Percentiles rank a stretch among this genome's conserved stretches.
These are phyloP conservation scores for Paraconiothyrium brasiliense DNA, from an alignment of 2,329 filamentous ascomycete species.

Conservation along the genomic window DNA sequence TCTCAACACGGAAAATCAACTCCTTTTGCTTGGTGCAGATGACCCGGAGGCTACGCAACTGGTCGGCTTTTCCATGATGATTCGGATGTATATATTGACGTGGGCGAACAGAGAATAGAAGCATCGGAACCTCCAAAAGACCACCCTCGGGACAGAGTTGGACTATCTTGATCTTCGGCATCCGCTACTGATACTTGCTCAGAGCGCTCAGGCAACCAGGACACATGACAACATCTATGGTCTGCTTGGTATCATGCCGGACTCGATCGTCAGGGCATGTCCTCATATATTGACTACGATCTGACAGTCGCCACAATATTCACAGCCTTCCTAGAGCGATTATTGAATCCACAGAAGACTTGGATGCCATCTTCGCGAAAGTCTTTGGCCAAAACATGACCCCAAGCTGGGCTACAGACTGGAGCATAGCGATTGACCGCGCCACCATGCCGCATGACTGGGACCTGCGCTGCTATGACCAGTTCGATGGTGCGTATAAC, in stretches of 20 bases:
- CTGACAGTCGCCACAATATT: constrained; percentile 8
- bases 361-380: constrained; percentile 16
- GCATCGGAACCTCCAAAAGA: not conserved
- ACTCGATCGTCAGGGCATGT: constrained; percentile 4
- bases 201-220: constrained; percentile 12
- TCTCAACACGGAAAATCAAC: not conserved
- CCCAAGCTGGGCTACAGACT: constrained; percentile 16
- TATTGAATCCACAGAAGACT: constrained; percentile 12
- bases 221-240: constrained; percentile 11
- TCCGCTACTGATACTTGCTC: constrained; percentile 9
- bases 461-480: constrained; percentile 10
- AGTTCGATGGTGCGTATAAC: constrained; percentile 12
- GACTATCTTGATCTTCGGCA: constrained; percentile 10
- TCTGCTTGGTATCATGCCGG: constrained; percentile 5
- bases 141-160: not conserved
- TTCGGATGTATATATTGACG: not conserved
- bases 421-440: constrained; percentile 2
- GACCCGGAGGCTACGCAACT: not conserved
- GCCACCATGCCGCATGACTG: constrained; percentile 13
- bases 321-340: constrained; percentile 14
- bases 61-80: not conserved
- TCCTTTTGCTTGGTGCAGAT: not conserved
- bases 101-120: not conserved
- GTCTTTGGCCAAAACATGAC: constrained; percentile 11
- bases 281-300: constrained; percentile 9